Evolutionary conservation across 192 early-diverging fungal genomes (phyloP).

Genomic region (Chytriomyces sp.): DNA sequence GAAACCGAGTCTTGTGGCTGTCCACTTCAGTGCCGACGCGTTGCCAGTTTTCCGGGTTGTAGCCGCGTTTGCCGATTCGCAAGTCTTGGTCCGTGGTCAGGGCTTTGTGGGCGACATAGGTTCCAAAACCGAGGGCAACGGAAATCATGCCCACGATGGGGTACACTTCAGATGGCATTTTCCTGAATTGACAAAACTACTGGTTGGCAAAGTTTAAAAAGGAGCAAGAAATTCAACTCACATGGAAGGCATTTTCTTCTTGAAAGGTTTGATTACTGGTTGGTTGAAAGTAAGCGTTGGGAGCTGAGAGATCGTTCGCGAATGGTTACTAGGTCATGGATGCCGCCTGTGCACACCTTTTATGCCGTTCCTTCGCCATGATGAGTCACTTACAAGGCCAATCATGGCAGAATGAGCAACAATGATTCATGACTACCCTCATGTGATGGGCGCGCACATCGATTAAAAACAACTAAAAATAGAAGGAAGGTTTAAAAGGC

Average conservation of each 20-base stretch:
- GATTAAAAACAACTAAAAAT: too few species aligned
- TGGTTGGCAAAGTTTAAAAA: too few species aligned
- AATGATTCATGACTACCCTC: too few species aligned
- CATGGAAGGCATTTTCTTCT: not conserved
- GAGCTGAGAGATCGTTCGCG: not conserved
- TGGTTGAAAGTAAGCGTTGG: not conserved
- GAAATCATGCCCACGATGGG: not conserved
- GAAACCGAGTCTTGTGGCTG: not conserved
- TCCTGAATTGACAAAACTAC: too few species aligned
- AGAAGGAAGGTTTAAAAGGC: too few species aligned
- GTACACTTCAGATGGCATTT: not conserved
- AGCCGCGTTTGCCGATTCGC: not conserved
- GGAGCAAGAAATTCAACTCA: too few species aligned
- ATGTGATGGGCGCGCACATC: too few species aligned
- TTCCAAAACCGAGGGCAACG: not conserved
- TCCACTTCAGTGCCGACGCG: not conserved
- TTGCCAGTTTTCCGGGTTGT: not conserved
- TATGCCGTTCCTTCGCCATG: too few species aligned
- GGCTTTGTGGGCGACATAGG: not conserved
- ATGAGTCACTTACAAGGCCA: too few species aligned
- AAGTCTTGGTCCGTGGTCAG: not conserved
- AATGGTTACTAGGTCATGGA: too few species aligned
- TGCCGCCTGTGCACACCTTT: too few species aligned
- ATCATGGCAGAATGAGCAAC: too few species aligned
- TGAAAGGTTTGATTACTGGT: not conserved